These are phyloP conservation scores for Morella rubra DNA, from an alignment of 306 rosid species.

Conservation along the genomic window DNA sequence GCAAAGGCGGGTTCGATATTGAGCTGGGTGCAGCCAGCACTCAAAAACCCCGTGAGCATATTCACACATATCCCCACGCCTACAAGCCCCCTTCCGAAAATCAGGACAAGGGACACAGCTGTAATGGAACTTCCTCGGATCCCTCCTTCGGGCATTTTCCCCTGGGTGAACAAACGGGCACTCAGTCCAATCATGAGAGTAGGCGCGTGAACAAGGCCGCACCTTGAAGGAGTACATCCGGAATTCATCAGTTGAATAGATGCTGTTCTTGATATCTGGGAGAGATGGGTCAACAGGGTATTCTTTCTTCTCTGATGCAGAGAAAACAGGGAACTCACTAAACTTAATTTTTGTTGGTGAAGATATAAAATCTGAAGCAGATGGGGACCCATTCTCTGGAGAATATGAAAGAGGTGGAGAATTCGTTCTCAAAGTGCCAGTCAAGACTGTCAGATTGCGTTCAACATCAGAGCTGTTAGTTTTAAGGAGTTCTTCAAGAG, in stretches of 20 bases:
- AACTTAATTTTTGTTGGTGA: constrained; percentile 55
- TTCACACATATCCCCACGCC: constrained; percentile 96
- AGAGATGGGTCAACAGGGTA: constrained; percentile 89
- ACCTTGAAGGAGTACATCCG: constrained; percentile 96
- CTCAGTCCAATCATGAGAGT: constrained; percentile 98
- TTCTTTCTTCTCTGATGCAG: constrained; percentile 82
- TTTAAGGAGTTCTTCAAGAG: constrained; percentile 69
- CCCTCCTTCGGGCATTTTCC: constrained; percentile 96
- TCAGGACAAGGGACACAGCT: constrained; percentile 97
- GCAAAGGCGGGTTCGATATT: constrained; percentile 87
- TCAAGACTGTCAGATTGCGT: constrained; percentile 46
- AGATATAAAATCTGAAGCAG: constrained; percentile 47
- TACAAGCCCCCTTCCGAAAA: constrained; percentile 90
- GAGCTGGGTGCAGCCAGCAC: constrained; percentile 98
- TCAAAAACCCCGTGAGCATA: constrained; percentile 96
- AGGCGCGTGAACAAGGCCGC: constrained; percentile 92
- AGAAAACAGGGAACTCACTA: constrained; percentile 41
- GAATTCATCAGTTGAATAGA: constrained; percentile 90
- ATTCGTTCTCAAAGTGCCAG: constrained; percentile 36
- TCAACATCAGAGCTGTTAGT: constrained; percentile 49
- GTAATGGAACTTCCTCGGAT: constrained; percentile 89
- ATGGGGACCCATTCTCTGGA: constrained; percentile 62
- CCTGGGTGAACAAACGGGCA: constrained; percentile 98
- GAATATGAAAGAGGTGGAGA: constrained; percentile 69
- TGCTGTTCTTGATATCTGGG: constrained; percentile 92